phyloP scores from a whole-genome alignment of 75 land plant species.

The Selaginella moellendorffii region DNA sequence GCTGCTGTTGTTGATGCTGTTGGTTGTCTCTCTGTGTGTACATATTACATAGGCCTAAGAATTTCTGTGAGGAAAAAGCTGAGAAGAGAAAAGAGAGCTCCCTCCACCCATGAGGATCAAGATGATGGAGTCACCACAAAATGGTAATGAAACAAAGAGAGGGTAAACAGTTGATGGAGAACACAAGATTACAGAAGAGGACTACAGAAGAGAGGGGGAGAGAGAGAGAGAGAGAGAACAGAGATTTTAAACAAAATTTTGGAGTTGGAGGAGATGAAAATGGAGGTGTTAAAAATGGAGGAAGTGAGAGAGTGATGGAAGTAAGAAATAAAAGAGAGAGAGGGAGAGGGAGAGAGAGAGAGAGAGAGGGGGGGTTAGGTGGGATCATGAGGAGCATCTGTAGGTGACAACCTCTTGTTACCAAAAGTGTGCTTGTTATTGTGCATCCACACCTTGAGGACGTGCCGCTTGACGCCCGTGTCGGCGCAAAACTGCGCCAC shows the following conservation, averaged over 20 bases:
- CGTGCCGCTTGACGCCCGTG: conserved; percentile 47
- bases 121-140: too few species aligned
- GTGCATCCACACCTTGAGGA: conserved; percentile 78
- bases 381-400: too few species aligned
- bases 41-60: too few species aligned
- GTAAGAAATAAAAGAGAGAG: not conserved
- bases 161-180: too few species aligned
- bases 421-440: conserved; percentile 72
- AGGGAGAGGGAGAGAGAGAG: not conserved
- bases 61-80: too few species aligned
- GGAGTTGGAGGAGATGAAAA: not conserved
- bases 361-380: not conserved
- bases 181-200: too few species aligned
- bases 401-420: conserved; percentile 17
- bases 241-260: not conserved
- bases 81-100: too few species aligned
- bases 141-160: too few species aligned
- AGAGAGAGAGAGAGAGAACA: not conserved
- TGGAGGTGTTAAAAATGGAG: not conserved
- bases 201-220: not conserved
- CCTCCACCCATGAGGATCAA: too few species aligned
- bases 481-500: conserved; percentile 63
- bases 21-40: too few species aligned
- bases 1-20: too few species aligned
- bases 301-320: not conserved